Percentiles rank a stretch among this genome's conserved stretches.
These are phyloP conservation scores for Alternaria solani DNA, from an alignment of 2,329 filamentous ascomycete species.

Conservation along the genomic window DNA sequence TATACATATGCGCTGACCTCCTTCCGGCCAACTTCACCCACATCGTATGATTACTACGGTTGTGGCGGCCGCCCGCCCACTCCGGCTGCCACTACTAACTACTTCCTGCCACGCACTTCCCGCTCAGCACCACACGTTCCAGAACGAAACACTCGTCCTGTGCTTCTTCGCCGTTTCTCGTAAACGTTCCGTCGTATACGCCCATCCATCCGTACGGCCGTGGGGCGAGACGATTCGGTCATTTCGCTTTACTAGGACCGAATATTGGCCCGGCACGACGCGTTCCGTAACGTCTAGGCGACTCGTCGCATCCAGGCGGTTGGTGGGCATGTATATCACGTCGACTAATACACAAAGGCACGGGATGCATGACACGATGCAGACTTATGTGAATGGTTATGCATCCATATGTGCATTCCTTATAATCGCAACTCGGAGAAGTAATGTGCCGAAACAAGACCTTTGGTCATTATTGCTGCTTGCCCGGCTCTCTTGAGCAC, in stretches of 20 bases:
- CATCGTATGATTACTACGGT: slow-evolving; percentile 7
- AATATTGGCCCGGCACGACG: slow-evolving; percentile 4
- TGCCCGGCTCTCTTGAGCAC: slow-evolving; percentile 2
- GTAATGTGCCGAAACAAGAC: not conserved
- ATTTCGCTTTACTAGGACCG: not conserved
- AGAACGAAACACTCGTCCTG: slow-evolving; percentile 1
- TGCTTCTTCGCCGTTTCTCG: not conserved
- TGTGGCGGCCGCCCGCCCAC: slow-evolving; percentile 3
- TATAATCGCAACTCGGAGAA: not conserved
- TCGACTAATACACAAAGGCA: not conserved
- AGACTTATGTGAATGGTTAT: not conserved
- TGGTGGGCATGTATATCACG: not conserved
- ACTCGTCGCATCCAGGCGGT: not conserved
- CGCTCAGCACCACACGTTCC: not conserved
- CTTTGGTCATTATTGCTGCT: slow-evolving; percentile 6
- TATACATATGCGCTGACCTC: not conserved
- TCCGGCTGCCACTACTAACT: not conserved
- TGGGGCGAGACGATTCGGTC: not conserved
- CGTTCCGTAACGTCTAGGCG: slow-evolving; percentile 1
- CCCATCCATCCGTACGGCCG: not conserved
- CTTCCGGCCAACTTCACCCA: not conserved
- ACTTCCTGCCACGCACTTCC: not conserved
- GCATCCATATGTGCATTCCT: not conserved
- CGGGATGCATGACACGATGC: slow-evolving; percentile 3
- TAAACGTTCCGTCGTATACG: not conserved